These are phyloP conservation scores for Didymella sp. DNA, from an alignment of 2,329 filamentous ascomycete genomes.

Conservation along the genomic window DNA sequence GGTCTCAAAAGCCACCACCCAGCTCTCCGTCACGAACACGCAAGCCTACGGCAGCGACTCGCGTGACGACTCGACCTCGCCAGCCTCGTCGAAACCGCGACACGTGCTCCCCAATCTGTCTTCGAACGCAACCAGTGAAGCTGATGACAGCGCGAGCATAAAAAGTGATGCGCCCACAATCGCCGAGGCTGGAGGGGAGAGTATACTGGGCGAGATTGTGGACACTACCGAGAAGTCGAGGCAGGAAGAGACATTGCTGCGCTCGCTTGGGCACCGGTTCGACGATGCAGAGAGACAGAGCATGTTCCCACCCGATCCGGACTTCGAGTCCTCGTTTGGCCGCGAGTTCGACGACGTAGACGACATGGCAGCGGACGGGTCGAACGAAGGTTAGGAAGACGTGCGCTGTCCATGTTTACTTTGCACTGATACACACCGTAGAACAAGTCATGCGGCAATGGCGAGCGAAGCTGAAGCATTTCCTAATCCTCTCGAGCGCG, in stretches of 20 bases:
- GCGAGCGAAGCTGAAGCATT: conserved; percentile 96
- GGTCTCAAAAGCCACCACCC: conserved; percentile 77
- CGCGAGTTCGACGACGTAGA: conserved; percentile 80
- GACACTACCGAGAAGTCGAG: conserved; percentile 65
- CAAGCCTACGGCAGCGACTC: conserved; percentile 70
- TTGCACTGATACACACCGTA: conserved; percentile 42
- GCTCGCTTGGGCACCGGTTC: conserved; percentile 67
- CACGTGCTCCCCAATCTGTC: conserved; percentile 49
- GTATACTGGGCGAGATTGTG: conserved; percentile 76
- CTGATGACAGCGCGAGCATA: conserved; percentile 70
- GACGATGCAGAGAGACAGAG: conserved; percentile 62
- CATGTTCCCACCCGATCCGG: conserved; percentile 54
- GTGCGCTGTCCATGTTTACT: conserved; percentile 23
- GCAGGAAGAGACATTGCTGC: conserved; percentile 72
- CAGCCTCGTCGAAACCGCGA: conserved; percentile 47
- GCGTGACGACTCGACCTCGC: conserved; percentile 36
- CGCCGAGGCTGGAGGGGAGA: conserved; percentile 72
- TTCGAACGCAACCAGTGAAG: conserved; percentile 60
- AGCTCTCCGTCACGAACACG: conserved; percentile 80
- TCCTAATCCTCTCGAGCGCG: conserved; percentile 92
- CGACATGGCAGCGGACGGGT: conserved; percentile 60
- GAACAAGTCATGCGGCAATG: conserved; percentile 70
- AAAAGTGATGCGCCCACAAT: conserved; percentile 70
- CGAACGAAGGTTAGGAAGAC: conserved; percentile 65
- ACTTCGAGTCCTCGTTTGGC: conserved; percentile 70